Base-by-base conservation (phyloP, 352 stramenopile species). In the Blastocystis sp. region DNA sequence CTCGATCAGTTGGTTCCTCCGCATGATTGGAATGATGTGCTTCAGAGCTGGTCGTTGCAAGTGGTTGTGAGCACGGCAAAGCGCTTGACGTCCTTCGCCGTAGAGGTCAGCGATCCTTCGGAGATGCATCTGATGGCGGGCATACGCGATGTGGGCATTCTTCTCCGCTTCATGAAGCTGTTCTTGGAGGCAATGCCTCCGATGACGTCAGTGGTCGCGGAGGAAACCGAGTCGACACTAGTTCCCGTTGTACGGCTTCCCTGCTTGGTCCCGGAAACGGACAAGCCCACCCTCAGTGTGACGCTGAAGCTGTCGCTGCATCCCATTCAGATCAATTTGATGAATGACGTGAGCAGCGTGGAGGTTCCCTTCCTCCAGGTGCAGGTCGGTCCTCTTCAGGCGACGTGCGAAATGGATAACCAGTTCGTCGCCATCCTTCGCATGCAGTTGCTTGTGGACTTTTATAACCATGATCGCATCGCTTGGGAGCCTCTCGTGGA, bases 401-500 rank as follows among this genome's bases (percentile, higher is more conserved):
- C 42, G 14, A 54, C 73, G 2, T 32, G 24, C 24, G 38, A 64
- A 11, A 18, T 84, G 7, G 40, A 53, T 18, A 9, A 64, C 7
- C 54, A 84, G 29, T 24, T 84, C 3, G 44, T 84, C 6, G 32
- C 75, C 21, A n/a, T 84, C 8, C 24, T 73, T 29, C 34, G 18
- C 11, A 75, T 73, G 7, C 34, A 24, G 18, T 18, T 84, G 24
- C 11, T 29, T 21, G 44, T 24, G 8, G 73, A 84, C 9, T 84
- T 73, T 27, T 84, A 84, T 21, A 84, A 84, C n/a, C 49, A 71
- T 7, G 27, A 24, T 9, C 59, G 32, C 32, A 49, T 73, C 36
- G 54, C 44, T 18, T 84, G 73, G 73, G 73, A 84, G 27, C 73
- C 73, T 24, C 59, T 84, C 14, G n/a, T 84, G 38, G 73, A 84